Conservation (phyloP, 106 monocot genomes). For the Ottelia alismoides region DNA sequence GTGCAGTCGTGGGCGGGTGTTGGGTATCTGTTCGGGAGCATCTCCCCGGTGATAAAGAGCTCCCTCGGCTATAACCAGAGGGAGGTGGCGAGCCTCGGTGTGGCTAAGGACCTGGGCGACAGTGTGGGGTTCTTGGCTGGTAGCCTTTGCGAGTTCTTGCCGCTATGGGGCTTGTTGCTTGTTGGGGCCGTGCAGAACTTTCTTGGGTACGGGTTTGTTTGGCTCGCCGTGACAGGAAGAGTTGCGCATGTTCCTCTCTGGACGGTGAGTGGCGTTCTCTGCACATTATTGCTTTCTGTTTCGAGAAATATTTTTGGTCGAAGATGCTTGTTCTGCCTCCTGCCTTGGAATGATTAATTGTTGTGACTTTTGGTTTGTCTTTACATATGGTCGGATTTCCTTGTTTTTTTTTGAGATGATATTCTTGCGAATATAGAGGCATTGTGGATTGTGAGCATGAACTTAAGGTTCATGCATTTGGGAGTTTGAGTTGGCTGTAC, state of each 20-base stretch:
- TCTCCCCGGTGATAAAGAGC: constrained; percentile 53
- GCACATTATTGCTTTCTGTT: too few species aligned
- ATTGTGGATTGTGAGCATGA: too few species aligned
- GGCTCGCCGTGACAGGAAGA: constrained; percentile 34
- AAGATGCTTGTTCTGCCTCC: too few species aligned
- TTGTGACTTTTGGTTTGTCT: too few species aligned
- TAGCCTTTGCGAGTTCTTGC: constrained; percentile 33
- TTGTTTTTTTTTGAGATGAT: too few species aligned
- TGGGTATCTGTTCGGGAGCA: constrained; percentile 58
- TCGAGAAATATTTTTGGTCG: too few species aligned
- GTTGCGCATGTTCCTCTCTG: constrained; percentile 29
- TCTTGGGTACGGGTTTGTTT: constrained; percentile 58
- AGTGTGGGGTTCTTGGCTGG: constrained; percentile 51
- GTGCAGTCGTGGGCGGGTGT: constrained; percentile 37
- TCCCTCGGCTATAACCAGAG: constrained; percentile 55
- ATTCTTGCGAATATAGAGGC: too few species aligned
- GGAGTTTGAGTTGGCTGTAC: too few species aligned
- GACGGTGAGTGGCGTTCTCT: constrained; percentile 51
- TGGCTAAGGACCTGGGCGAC: constrained; percentile 61
- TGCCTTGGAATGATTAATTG: too few species aligned
- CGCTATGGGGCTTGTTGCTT: constrained; percentile 46
- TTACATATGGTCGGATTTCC: too few species aligned
- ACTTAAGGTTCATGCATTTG: too few species aligned
- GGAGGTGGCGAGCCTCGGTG: constrained; percentile 40
- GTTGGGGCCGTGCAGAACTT: constrained; percentile 50